These are phyloP conservation scores for Suhomyces coccinellae DNA, from an alignment of 1,139 yeast species.

Conservation along the genomic window DNA sequence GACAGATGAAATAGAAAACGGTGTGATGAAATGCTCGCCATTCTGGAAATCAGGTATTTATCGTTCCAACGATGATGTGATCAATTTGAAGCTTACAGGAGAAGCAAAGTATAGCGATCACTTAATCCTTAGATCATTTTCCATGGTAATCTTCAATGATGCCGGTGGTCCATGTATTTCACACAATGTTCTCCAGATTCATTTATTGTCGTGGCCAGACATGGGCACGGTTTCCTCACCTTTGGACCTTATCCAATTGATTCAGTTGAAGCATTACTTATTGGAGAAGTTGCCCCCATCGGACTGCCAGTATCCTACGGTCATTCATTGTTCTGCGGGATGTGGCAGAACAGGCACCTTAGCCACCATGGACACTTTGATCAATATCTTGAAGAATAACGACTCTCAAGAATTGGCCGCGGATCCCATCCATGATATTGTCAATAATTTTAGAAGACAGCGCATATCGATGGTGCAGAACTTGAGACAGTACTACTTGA, in stretches of 20 bases:
- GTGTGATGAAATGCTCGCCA: constrained; percentile 55
- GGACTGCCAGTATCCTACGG: constrained; percentile 39
- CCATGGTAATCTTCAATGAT: constrained; percentile 26
- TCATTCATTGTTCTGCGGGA: constrained; percentile 89
- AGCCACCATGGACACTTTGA: constrained; percentile 68
- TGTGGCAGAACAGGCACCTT: constrained; percentile 92
- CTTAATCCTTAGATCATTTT: constrained; percentile 38
- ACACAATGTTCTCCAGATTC: constrained; percentile 48
- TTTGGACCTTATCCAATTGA: constrained; percentile 42
- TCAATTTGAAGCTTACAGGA: constrained; percentile 30
- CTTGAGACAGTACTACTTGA: constrained; percentile 67
- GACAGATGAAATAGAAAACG: constrained; percentile 54
- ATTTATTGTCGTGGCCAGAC: constrained; percentile 55
- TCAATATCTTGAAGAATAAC: constrained; percentile 41
- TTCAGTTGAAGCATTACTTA: constrained; percentile 39
- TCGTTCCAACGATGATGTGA: constrained; percentile 34
- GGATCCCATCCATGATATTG: constrained; percentile 52
- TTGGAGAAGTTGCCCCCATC: constrained; percentile 15
- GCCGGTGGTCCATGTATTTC: constrained; percentile 7
- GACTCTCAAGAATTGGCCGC: constrained; percentile 17
- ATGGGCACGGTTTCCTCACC: constrained; percentile 45
- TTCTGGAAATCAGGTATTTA: constrained; percentile 53
- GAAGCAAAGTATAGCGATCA: constrained; percentile 16
- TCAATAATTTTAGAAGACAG: constrained; percentile 65
- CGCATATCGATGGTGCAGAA: constrained; percentile 84